These are phyloP conservation scores for Aureobasidium sp. DNA, from an alignment of 2,329 filamentous ascomycete genomes.

Conservation along the genomic window DNA sequence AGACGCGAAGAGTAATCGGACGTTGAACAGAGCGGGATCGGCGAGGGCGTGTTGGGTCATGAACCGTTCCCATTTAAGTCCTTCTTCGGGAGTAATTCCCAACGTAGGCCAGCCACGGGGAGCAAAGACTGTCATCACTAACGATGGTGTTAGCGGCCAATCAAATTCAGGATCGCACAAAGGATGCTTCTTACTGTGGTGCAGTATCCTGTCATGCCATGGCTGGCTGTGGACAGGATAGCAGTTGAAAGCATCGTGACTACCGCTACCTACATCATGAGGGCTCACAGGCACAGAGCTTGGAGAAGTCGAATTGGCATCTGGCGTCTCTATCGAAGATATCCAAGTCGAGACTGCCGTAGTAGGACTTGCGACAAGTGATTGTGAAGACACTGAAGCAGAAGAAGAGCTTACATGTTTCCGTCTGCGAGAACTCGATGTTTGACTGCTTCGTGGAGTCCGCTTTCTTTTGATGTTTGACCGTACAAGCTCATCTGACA, in stretches of 20 bases:
- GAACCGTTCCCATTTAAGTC: conserved; percentile 33
- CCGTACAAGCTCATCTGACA: not conserved
- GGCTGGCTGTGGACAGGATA: conserved; percentile 28
- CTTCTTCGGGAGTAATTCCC: conserved; percentile 29
- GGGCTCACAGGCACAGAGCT: conserved; percentile 7
- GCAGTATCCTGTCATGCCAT: conserved; percentile 26
- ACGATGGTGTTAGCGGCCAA: not conserved
- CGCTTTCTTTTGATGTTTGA: conserved; percentile 6
- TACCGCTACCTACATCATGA: conserved; percentile 16
- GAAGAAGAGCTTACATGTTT: not conserved
- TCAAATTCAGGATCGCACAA: too few relatives aligned
- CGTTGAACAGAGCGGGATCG: conserved; percentile 30
- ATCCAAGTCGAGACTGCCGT: not conserved
- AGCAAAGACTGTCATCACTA: conserved; percentile 28
- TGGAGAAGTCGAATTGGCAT: not conserved
- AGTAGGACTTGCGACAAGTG: not conserved
- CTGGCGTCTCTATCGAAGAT: not conserved
- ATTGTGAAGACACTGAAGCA: not conserved
- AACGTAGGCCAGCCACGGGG: conserved; percentile 30
- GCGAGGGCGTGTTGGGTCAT: conserved; percentile 31
- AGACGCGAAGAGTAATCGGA: conserved; percentile 28
- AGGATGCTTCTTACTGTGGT: conserved; percentile 22
- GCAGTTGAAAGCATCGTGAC: conserved; percentile 27
- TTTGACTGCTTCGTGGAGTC: not conserved
- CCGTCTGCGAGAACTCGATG: not conserved